Evolutionary conservation across 352 stramenopile species (phyloP).

Genomic region (Globisporangium spiculum): DNA sequence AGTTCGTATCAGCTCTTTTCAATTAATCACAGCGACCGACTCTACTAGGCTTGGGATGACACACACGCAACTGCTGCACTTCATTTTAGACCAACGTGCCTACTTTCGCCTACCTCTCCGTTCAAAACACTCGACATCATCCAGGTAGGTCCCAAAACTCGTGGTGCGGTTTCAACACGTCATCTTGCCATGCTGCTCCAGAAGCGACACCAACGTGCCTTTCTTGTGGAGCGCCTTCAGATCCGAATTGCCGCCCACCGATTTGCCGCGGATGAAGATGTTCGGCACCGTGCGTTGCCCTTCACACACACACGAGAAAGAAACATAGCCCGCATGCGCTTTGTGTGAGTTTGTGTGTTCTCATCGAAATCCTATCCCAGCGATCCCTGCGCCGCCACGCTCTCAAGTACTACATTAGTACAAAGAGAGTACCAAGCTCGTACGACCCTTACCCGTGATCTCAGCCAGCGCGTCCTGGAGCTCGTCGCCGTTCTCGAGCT

Average conservation of each 20-base stretch:
- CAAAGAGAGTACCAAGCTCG: background rate
- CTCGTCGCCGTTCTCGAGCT: conserved; percentile 42
- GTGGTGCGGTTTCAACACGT: background rate
- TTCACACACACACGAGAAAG: background rate
- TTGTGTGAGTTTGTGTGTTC: background rate
- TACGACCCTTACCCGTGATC: conserved; percentile 38
- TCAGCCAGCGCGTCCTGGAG: conserved; percentile 58
- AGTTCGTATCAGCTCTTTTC: background rate
- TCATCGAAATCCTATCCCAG: background rate
- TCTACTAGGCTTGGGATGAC: background rate
- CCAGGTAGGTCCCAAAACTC: background rate
- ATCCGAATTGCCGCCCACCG: conserved; percentile 95
- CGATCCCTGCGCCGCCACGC: background rate
- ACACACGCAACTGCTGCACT: no score
- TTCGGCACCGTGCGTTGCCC: conserved; percentile 95
- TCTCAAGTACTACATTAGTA: background rate
- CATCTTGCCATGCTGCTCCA: conserved; percentile 30
- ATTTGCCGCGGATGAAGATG: conserved; percentile 95
- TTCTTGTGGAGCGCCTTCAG: conserved; percentile 82
- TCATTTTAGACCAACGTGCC: no score
- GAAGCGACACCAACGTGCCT: conserved; percentile 71
- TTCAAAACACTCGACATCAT: background rate
- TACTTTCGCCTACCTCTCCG: background rate
- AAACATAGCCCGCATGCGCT: background rate
- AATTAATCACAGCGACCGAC: background rate